These are phyloP conservation scores for Tulasnella sp. DNA, from an alignment of 768 basidiomycete species.

Conservation along the genomic window DNA sequence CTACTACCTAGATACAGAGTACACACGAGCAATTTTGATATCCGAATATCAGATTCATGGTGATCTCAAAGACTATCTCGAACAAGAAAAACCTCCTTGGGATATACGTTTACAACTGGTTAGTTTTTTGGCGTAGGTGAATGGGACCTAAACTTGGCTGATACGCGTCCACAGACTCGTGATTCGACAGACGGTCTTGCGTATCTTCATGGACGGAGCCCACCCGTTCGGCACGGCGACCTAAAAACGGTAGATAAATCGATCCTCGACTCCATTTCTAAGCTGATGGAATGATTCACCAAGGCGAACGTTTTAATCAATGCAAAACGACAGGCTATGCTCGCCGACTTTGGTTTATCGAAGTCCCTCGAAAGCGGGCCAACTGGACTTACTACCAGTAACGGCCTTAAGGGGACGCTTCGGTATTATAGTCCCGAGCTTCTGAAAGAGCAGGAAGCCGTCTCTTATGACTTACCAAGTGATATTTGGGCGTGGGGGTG, in stretches of 20 bases:
- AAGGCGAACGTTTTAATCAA: not conserved
- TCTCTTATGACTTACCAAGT: not conserved
- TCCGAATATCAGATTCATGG: not conserved
- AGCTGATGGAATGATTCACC: not conserved
- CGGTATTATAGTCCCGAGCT: slow-evolving; percentile 1
- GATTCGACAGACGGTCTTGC: slow-evolving; percentile 9
- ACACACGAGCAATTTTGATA: not conserved
- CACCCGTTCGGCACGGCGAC: slow-evolving; percentile 6
- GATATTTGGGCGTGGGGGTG: slow-evolving; percentile 16
- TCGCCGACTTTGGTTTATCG: not conserved
- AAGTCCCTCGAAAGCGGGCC: not conserved
- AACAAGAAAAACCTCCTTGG: not conserved
- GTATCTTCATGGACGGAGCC: not conserved
- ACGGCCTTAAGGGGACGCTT: not conserved
- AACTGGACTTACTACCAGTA: slow-evolving; percentile 6
- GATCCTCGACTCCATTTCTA: too few relatives aligned
- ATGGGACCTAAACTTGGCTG: not conserved
- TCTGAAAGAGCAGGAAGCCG: not conserved
- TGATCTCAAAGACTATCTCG: not conserved
- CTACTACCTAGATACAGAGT: not conserved
- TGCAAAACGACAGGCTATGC: not conserved
- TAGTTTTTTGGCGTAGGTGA: not conserved
- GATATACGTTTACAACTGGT: not conserved
- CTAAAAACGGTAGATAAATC: not conserved
- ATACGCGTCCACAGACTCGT: not conserved